These are phyloP conservation scores for Kwoniella europaea DNA, from an alignment of 768 basidiomycete genomes.

Conservation along the genomic window DNA sequence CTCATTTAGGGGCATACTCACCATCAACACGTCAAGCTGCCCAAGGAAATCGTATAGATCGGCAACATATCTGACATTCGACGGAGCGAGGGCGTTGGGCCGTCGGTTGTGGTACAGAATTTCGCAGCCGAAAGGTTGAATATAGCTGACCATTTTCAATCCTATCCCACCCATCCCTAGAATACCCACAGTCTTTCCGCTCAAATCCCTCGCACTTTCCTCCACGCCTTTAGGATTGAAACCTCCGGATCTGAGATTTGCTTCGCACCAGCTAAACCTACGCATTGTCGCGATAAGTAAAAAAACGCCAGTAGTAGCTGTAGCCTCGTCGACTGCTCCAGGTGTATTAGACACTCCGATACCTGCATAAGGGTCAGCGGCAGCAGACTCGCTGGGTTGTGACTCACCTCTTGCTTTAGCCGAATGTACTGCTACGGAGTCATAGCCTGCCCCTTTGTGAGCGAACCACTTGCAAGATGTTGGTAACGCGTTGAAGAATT, in stretches of 20 bases:
- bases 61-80: constrained; percentile 68
- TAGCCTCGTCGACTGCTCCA: constrained; percentile 85
- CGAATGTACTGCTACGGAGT: constrained; percentile 24
- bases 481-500: constrained; percentile 15
- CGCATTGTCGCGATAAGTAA: constrained; percentile 40
- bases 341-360: constrained; percentile 78
- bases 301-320: constrained; percentile 62
- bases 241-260: not conserved
- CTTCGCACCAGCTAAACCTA: constrained; percentile 9
- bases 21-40: constrained; percentile 75
- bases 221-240: not conserved
- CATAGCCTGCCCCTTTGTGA: constrained; percentile 32
- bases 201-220: constrained; percentile 50
- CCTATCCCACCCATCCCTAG: constrained; percentile 61
- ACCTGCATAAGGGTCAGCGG: not conserved
- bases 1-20: constrained; percentile 68
- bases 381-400: not conserved
- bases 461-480: constrained; percentile 25
- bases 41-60: constrained; percentile 67
- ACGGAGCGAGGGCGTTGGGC: constrained; percentile 1
- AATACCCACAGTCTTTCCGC: constrained; percentile 56
- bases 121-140: constrained; percentile 69
- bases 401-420: constrained; percentile 21
- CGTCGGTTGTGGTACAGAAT: constrained; percentile 70
- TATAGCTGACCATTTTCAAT: constrained; percentile 46